Conservation (phyloP, 805 yeast species). For the Candida sphagnicola region DNA sequence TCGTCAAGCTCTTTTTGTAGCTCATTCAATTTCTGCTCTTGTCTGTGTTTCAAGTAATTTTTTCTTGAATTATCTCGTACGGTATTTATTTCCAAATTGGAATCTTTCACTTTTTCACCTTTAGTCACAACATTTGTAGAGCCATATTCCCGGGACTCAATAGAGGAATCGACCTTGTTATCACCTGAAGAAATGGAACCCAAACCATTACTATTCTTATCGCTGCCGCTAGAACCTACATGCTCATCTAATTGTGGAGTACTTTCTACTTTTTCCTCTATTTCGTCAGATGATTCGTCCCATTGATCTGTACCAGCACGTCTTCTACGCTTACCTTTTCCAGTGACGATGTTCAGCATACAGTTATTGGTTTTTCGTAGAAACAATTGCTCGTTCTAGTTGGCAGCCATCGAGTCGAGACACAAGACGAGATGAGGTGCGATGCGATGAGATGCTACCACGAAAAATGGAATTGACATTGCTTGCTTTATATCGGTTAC, state of each 20-base stretch:
- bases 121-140: too few relatives aligned
- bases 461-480: too few relatives aligned
- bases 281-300: constrained; percentile 12
- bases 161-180: too few relatives aligned
- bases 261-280: constrained; percentile 1
- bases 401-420: too few relatives aligned
- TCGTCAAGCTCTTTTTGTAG: constrained; percentile 13
- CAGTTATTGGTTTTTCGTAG: too few relatives aligned
- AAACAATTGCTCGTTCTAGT: too few relatives aligned
- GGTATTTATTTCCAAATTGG: neutral
- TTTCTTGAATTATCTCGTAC: constrained; percentile 14
- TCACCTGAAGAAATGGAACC: too few relatives aligned
- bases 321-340: constrained; percentile 13
- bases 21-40: constrained; percentile 15
- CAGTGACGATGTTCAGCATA: constrained; percentile 6
- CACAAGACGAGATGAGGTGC: constrained; percentile 1
- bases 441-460: too few relatives aligned
- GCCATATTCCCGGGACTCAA: too few relatives aligned
- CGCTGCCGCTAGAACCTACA: neutral
- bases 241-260: neutral
- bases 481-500: too few relatives aligned
- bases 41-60: constrained; percentile 18
- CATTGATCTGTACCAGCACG: constrained; percentile 13
- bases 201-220: too few relatives aligned
- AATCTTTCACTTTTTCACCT: too few relatives aligned